Evolutionary conservation across 169 alveolate genomes (phyloP).

Genomic region (Perkinsus chesapeaki): DNA sequence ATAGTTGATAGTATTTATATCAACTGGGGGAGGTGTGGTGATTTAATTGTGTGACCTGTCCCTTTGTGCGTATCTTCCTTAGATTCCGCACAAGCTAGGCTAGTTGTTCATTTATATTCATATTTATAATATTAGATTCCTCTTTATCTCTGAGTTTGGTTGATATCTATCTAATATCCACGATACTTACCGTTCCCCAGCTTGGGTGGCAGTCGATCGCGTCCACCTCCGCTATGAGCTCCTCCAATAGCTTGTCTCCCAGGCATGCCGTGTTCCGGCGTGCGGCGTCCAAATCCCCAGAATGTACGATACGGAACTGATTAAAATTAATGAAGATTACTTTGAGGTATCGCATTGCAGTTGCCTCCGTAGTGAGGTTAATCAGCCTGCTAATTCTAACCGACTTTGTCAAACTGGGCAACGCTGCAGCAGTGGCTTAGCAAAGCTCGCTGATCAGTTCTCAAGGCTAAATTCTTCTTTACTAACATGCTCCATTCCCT

Average conservation of each 20-base stretch:
- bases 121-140: too few relatives aligned
- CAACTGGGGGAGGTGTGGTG: conserved; percentile 6
- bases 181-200: not conserved
- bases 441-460: too few relatives aligned
- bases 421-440: too few relatives aligned
- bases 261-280: not conserved
- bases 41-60: not conserved
- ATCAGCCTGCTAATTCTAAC: too few relatives aligned
- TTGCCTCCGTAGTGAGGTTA: too few relatives aligned
- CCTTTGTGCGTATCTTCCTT: not conserved
- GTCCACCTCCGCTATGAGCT: not conserved
- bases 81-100: not conserved
- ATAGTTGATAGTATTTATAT: not conserved
- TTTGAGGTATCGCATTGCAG: too few relatives aligned
- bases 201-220: not conserved
- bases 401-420: too few relatives aligned
- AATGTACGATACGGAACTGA: not conserved
- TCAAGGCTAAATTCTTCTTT: too few relatives aligned
- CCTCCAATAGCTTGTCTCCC: not conserved
- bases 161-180: not conserved
- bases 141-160: too few relatives aligned
- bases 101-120: not conserved
- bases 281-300: not conserved
- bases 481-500: too few relatives aligned
- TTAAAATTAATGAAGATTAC: too few relatives aligned